These are phyloP conservation scores for Fallopia convolvulus DNA, from an alignment of 148 eudicot species.

Conservation along the genomic window DNA sequence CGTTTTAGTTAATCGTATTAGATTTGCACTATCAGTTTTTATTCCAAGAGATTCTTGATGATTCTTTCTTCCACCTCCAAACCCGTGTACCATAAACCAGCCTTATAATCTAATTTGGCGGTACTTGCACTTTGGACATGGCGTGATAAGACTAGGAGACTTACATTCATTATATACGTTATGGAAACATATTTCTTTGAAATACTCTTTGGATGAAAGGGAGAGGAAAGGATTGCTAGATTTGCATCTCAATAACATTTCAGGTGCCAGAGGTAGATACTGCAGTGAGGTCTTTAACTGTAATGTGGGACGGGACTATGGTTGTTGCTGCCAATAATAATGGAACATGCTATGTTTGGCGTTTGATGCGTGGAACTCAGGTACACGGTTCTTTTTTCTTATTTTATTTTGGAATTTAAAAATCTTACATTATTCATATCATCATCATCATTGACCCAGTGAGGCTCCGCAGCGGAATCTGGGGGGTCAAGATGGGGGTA, in stretches of 20 bases:
- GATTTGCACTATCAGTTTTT: neutral
- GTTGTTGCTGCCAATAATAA: constrained; percentile 94
- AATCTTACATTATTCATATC: neutral
- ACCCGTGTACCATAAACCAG: neutral
- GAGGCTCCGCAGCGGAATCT: too few species aligned
- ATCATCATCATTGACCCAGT: too few species aligned
- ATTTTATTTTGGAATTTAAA: neutral
- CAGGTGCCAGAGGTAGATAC: constrained; percentile 99
- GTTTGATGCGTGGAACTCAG: constrained; percentile 82
- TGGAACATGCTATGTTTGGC: constrained; percentile 98
- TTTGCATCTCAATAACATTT: constrained; percentile 19
- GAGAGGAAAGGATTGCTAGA: neutral
- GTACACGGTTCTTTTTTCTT: constrained; percentile 20
- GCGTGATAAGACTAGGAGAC: neutral
- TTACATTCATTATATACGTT: neutral
- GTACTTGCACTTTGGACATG: neutral
- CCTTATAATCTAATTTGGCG: neutral
- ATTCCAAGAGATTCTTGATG: neutral
- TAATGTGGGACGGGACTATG: constrained; percentile 97
- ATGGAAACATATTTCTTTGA: neutral
- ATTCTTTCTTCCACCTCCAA: neutral
- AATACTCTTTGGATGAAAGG: neutral
- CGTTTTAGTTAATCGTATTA: neutral
- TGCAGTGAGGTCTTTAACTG: constrained; percentile 90
- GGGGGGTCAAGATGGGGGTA: too few species aligned